Conservation (phyloP, 2,329 filamentous ascomycete species). For the Venturia carpophila region DNA sequence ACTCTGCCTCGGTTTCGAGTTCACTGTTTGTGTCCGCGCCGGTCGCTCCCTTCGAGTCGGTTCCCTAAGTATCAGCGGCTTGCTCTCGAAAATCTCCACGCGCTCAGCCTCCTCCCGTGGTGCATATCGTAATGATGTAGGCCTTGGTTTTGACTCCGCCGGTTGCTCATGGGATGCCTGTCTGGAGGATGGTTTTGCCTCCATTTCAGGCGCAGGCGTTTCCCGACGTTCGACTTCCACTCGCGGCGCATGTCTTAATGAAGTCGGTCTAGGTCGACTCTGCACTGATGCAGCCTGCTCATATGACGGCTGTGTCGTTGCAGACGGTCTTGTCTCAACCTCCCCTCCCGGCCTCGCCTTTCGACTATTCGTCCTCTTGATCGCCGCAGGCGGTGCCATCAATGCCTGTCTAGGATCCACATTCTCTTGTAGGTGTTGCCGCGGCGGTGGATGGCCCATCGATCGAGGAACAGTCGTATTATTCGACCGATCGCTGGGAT, state of each 20-base stretch:
- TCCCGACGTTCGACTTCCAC: neutral
- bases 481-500: conserved; percentile 35
- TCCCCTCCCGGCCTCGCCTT: conserved; percentile 4
- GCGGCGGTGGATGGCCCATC: conserved; percentile 20
- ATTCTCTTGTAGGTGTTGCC: conserved; percentile 32
- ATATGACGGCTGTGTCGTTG: neutral
- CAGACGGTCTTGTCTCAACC: neutral
- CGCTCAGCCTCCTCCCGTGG: neutral
- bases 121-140: neutral
- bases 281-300: neutral
- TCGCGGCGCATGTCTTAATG: neutral
- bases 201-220: neutral
- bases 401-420: conserved; percentile 24
- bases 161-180: conserved; percentile 3
- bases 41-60: conserved; percentile 6
- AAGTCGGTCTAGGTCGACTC: neutral
- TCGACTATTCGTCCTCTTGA: conserved; percentile 13
- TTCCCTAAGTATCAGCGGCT: conserved; percentile 8
- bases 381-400: conserved; percentile 2
- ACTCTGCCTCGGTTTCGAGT: neutral
- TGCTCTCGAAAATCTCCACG: neutral
- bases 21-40: neutral
- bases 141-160: neutral
- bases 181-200: neutral
- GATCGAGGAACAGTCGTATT: conserved; percentile 6